Conservation (phyloP, 352 stramenopile genomes). For the Pythium monospermum region DNA sequence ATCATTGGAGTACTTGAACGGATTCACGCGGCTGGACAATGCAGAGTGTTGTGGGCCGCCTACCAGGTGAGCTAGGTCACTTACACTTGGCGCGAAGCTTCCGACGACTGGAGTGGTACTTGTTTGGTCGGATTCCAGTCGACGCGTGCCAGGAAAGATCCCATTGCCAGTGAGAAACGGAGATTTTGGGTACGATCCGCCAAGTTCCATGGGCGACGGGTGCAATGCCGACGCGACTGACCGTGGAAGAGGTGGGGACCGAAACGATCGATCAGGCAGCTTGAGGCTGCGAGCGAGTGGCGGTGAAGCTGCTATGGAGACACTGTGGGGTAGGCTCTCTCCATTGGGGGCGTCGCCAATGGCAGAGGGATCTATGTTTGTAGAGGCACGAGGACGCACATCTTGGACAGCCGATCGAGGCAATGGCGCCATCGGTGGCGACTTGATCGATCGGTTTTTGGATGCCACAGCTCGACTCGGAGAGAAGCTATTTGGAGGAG, state of each 20-base stretch:
- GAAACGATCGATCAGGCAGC: constrained; percentile 1
- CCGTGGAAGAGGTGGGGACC: constrained; percentile 5
- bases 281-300: constrained; percentile 2
- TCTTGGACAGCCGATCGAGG: not conserved
- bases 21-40: constrained; percentile 22
- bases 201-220: constrained; percentile 18
- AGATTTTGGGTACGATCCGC: constrained; percentile 21
- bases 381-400: too few relatives aligned
- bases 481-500: not conserved
- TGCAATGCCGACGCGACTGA: not conserved
- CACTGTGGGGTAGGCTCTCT: not conserved
- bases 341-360: not conserved
- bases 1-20: constrained; percentile 43
- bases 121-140: constrained; percentile 11
- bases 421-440: not conserved
- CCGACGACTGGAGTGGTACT: constrained; percentile 7
- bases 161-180: constrained; percentile 22
- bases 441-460: not conserved
- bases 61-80: not conserved
- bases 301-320: not conserved
- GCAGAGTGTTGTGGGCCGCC: not conserved
- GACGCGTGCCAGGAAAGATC: constrained; percentile 2
- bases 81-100: not conserved
- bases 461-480: not conserved
- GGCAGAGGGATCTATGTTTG: not conserved